A percentile compares a stretch with the other conserved stretches of the same genome.
These are phyloP conservation scores for Boletellus sp. DNA, from an alignment of 768 basidiomycete genomes.

Conservation along the genomic window DNA sequence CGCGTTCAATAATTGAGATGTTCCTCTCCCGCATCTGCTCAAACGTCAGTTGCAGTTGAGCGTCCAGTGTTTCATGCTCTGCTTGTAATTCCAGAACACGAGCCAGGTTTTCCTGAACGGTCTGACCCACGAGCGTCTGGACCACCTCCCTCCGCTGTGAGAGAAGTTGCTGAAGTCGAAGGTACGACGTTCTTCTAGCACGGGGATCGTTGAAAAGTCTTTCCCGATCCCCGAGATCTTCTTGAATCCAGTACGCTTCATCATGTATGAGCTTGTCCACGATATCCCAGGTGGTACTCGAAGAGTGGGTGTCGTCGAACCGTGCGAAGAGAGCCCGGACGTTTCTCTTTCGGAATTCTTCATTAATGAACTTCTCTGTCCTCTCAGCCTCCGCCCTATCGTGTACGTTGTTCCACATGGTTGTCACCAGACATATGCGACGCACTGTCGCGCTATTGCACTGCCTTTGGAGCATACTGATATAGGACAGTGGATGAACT, in stretches of 20 bases:
- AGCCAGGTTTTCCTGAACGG: background rate
- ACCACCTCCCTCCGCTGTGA: background rate
- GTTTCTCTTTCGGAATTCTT: background rate
- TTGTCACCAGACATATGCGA: conserved; percentile 7
- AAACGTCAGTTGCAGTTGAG: background rate
- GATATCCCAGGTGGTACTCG: background rate
- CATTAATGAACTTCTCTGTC: background rate
- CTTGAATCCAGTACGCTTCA: background rate
- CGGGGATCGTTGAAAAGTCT: background rate
- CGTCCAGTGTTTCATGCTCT: background rate
- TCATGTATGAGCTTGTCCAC: background rate
- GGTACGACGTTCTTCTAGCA: background rate
- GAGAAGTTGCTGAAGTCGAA: background rate
- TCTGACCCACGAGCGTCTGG: background rate
- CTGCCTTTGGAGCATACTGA: conserved; percentile 1
- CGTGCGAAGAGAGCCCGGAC: background rate
- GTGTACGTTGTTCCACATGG: conserved; percentile 7
- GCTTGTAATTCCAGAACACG: background rate
- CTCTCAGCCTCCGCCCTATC: background rate
- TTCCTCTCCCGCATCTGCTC: conserved; percentile 3
- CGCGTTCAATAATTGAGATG: background rate
- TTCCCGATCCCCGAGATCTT: conserved; percentile 1
- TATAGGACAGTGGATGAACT: background rate
- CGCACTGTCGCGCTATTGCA: background rate
- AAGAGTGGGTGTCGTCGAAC: background rate